A percentile compares a stretch with the other conserved stretches of the same genome.
These are phyloP conservation scores for Penicillium parvum DNA, from an alignment of 495 filamentous ascomycete species.

Conservation along the genomic window DNA sequence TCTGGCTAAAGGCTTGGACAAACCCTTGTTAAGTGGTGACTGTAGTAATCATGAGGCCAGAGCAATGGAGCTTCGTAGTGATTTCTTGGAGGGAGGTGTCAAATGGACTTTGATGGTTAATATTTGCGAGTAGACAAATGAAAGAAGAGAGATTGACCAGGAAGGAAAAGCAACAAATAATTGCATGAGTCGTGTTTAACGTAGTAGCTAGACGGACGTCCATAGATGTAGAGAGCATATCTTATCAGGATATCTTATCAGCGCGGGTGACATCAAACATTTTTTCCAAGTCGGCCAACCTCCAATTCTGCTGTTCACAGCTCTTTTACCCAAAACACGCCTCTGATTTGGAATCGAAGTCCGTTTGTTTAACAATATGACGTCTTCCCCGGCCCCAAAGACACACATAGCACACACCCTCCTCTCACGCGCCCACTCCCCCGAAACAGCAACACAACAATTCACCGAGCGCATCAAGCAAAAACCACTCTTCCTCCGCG, in stretches of 20 bases:
- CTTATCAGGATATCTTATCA: conserved; percentile 16
- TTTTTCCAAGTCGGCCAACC: conserved; percentile 10
- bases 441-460: conserved; percentile 61
- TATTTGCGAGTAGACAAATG: no score
- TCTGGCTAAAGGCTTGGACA: no score
- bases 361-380: conserved; percentile 15
- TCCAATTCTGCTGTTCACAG: conserved; percentile 1
- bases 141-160: no score
- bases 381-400: conserved; percentile 28
- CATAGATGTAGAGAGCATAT: background rate
- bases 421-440: conserved; percentile 69
- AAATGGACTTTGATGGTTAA: no score
- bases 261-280: conserved; percentile 22
- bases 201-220: no score
- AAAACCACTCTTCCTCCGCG: conserved; percentile 74
- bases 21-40: no score
- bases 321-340: background rate
- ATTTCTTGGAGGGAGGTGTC: no score
- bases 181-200: no score
- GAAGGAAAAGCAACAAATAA: no score
- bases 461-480: conserved; percentile 77
- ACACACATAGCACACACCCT: conserved; percentile 59
- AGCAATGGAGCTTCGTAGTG: no score
- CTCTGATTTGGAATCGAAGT: background rate
- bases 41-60: no score